Conservation (phyloP, 2,329 filamentous ascomycete genomes). For the Rosellinia necatrix region DNA sequence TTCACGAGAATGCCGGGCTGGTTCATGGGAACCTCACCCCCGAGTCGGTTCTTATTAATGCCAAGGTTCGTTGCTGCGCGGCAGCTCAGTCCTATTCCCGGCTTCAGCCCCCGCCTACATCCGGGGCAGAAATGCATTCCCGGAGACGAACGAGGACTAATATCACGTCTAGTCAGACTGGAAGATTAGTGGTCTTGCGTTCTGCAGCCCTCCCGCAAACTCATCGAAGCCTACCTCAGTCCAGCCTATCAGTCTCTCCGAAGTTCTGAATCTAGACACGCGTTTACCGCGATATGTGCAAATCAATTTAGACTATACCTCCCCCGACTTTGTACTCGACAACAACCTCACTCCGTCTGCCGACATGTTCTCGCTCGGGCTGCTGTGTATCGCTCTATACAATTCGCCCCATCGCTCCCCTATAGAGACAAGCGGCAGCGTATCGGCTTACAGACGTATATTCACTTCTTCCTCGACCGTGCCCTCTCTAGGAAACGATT, state of each 20-base stretch:
- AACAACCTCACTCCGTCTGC: constrained; percentile 81
- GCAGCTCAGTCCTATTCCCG: background rate
- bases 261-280: constrained; percentile 83
- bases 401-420: constrained; percentile 93
- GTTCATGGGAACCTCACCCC: constrained; percentile 95
- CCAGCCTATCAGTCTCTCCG: constrained; percentile 78
- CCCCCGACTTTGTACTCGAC: constrained; percentile 92
- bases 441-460: constrained; percentile 82
- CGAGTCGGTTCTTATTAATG: constrained; percentile 90
- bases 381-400: constrained; percentile 87
- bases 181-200: constrained; percentile 96
- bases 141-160: constrained; percentile 35
- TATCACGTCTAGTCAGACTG: constrained; percentile 74
- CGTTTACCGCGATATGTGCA: constrained; percentile 82
- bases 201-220: constrained; percentile 79
- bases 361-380: constrained; percentile 91
- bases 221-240: constrained; percentile 77
- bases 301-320: constrained; percentile 89
- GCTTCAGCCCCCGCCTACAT: background rate
- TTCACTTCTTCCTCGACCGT: constrained; percentile 79
- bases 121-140: background rate
- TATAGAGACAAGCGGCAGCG: constrained; percentile 77
- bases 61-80: constrained; percentile 67
- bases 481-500: constrained; percentile 82
- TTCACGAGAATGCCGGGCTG: constrained; percentile 92